phyloP scores from a whole-genome alignment of 257 asterid genomes.

The Eucommia ulmoides region DNA sequence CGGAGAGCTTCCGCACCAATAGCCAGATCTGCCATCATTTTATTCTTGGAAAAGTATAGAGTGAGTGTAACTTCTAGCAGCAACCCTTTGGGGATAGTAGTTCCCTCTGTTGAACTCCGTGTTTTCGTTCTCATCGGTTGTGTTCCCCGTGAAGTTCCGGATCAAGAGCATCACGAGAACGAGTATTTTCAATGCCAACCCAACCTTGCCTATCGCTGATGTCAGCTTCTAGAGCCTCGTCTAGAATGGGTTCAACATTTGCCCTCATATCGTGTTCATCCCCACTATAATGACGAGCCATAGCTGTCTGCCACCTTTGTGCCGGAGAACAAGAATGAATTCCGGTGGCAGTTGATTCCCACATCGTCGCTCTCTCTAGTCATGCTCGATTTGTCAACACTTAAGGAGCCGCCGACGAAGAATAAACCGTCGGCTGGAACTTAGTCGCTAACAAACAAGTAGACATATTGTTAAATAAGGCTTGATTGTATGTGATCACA shows the following conservation, averaged over 20 bases:
- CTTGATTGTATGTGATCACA: no score
- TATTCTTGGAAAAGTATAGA: slow-evolving; percentile 45
- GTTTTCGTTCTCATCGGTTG: slow-evolving; percentile 7
- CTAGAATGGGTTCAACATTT: slow-evolving; percentile 40
- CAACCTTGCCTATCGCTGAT: slow-evolving; percentile 30
- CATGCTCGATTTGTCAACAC: slow-evolving; percentile 42
- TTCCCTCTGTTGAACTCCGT: slow-evolving; percentile 21
- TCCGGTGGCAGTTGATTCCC: slow-evolving; percentile 15
- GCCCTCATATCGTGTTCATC: slow-evolving; percentile 40
- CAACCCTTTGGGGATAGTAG: slow-evolving; percentile 60
- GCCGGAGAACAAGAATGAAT: slow-evolving; percentile 43
- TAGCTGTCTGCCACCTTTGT: slow-evolving; percentile 42
- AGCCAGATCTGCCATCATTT: slow-evolving; percentile 45
- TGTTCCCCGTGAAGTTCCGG: slow-evolving; percentile 51
- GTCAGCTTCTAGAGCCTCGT: slow-evolving; percentile 33
- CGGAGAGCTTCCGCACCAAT: slow-evolving; percentile 59
- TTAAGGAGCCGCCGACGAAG: slow-evolving; percentile 26
- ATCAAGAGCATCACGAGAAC: slow-evolving; percentile 33
- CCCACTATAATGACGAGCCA: slow-evolving; percentile 42
- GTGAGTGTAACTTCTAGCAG: slow-evolving; percentile 45
- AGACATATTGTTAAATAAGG: no score
- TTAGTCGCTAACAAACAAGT: slow-evolving; percentile 38
- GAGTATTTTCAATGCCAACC: slow-evolving; percentile 30
- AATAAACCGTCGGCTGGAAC: slow-evolving; percentile 61
- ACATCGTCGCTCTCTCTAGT: slow-evolving; percentile 28